These are phyloP conservation scores for Boeremia exigua DNA, from an alignment of 2,329 filamentous ascomycete species.

Conservation along the genomic window DNA sequence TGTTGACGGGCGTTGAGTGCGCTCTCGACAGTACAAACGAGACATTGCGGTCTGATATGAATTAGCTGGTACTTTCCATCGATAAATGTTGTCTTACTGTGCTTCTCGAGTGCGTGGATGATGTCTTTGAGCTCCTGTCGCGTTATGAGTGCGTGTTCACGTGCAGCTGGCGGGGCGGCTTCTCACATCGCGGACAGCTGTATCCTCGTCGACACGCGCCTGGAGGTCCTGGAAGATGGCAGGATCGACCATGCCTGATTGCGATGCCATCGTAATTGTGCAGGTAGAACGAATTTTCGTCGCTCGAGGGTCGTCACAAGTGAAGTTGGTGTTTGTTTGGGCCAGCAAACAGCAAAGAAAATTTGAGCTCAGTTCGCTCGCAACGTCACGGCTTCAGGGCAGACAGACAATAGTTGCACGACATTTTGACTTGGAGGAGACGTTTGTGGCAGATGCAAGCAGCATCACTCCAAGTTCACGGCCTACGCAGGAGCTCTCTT, in stretches of 20 bases:
- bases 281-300: neutral
- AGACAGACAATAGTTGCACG: neutral
- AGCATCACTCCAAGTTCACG: neutral
- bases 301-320: neutral
- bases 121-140: constrained; percentile 75
- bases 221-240: constrained; percentile 88
- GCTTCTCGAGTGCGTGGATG: constrained; percentile 80
- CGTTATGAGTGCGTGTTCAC: constrained; percentile 39
- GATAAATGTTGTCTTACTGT: constrained; percentile 54
- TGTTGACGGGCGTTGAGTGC: constrained; percentile 78
- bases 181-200: constrained; percentile 74
- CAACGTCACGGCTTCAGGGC: constrained; percentile 17
- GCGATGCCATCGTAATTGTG: constrained; percentile 33
- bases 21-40: constrained; percentile 86
- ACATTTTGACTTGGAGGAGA: neutral
- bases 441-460: neutral
- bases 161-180: constrained; percentile 19
- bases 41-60: constrained; percentile 67
- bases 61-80: constrained; percentile 13
- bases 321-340: constrained; percentile 16
- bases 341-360: constrained; percentile 15
- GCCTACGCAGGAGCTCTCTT: neutral
- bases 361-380: constrained; percentile 10
- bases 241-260: constrained; percentile 71
- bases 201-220: constrained; percentile 87